Evolutionary conservation across 371 early-diverging fungal species (phyloP).

Genomic region (Globomyces sp.): DNA sequence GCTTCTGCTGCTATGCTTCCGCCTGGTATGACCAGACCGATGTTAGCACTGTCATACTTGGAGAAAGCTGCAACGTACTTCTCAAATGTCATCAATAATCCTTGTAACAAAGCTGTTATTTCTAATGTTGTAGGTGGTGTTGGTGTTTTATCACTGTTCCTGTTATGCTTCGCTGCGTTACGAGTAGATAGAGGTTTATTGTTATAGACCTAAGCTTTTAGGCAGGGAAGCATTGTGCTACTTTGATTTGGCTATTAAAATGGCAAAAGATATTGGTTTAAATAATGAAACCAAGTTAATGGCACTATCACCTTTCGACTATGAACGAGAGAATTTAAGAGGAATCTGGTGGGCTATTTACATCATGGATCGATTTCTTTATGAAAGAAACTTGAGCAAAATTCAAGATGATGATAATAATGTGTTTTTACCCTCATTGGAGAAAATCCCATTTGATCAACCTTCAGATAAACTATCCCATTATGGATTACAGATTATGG

Average conservation of each 20-base stretch:
- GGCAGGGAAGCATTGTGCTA: constrained; percentile 11
- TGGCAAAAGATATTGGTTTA: constrained; percentile 13
- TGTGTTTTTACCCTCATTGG: background rate
- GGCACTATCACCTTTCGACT: constrained; percentile 1
- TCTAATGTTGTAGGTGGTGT: background rate
- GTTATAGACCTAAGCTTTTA: background rate
- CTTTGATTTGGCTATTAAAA: background rate
- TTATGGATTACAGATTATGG: constrained; percentile 8
- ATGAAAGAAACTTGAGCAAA: constrained; percentile 4
- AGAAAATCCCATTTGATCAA: constrained; percentile 11
- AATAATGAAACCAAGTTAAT: constrained; percentile 6
- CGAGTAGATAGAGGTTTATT: constrained; percentile 1
- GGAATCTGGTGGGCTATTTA: constrained; percentile 16
- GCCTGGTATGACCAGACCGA: background rate
- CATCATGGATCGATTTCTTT: constrained; percentile 3
- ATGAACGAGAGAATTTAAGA: constrained; percentile 16
- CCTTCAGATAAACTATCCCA: constrained; percentile 9
- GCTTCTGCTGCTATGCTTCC: constrained; percentile 3
- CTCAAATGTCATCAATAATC: background rate
- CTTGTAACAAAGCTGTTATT: background rate
- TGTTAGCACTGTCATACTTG: constrained; percentile 3
- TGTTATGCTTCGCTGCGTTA: background rate
- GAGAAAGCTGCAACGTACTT: constrained; percentile 12
- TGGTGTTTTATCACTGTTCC: constrained; percentile 4
- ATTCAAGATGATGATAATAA: constrained; percentile 14